Evolutionary conservation across 345 rosid genomes (phyloP).

Genomic region (Microthlaspi erraticum): DNA sequence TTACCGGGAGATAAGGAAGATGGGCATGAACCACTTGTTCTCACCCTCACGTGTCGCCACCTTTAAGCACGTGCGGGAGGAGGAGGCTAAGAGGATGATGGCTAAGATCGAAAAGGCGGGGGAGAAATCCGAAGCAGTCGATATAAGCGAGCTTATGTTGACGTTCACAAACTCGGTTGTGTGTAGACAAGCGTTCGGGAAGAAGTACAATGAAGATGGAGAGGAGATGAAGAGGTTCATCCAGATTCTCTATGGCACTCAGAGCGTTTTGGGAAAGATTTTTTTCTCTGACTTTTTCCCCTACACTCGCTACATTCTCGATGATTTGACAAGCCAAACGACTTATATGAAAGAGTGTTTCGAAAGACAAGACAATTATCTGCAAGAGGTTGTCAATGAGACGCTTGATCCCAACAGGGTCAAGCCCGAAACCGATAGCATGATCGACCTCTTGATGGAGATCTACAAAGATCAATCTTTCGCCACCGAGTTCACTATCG

Average conservation of each 20-base stretch:
- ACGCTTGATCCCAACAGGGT: constrained; percentile 42
- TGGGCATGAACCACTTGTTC: constrained; percentile 45
- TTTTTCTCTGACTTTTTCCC: constrained; percentile 51
- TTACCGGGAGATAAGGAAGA: constrained; percentile 46
- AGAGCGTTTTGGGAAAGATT: constrained; percentile 35
- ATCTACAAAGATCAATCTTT: constrained; percentile 34
- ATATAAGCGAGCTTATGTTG: constrained; percentile 45
- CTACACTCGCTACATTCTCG: constrained; percentile 29
- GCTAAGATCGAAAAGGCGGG: constrained; percentile 35
- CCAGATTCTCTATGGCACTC: constrained; percentile 40
- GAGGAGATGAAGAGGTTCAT: constrained; percentile 46
- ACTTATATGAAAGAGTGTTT: constrained; percentile 40
- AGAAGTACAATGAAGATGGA: constrained; percentile 47
- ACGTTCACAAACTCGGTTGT: constrained; percentile 43
- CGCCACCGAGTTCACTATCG: constrained; percentile 25
- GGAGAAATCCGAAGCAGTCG: neutral
- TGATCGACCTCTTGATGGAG: constrained; percentile 42
- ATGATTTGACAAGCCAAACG: constrained; percentile 37
- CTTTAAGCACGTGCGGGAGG: constrained; percentile 46
- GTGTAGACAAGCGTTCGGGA: constrained; percentile 50
- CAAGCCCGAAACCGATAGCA: constrained; percentile 43
- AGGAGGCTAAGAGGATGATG: constrained; percentile 43
- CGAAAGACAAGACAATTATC: constrained; percentile 37
- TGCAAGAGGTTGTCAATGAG: constrained; percentile 45
- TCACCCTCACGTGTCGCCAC: constrained; percentile 43